These are phyloP conservation scores for Komagataella kurtzmanii DNA, from an alignment of 805 yeast species.

Conservation along the genomic window DNA sequence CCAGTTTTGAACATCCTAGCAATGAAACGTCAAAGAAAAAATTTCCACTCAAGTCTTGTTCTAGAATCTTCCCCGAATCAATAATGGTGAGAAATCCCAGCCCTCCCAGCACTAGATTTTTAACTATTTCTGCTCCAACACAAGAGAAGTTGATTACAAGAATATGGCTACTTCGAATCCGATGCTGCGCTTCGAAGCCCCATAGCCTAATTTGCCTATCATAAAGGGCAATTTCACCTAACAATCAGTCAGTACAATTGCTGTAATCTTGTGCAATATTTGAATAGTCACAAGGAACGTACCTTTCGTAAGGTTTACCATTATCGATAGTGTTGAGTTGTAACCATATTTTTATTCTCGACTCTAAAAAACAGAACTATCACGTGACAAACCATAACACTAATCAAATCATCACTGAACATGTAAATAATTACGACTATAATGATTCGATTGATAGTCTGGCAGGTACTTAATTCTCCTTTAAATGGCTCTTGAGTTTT, in stretches of 20 bases:
- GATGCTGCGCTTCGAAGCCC: conserved; percentile 88
- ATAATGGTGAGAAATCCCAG: conserved; percentile 63
- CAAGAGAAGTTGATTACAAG: conserved; percentile 64
- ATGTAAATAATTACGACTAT: too few species aligned
- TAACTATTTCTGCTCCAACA: conserved; percentile 69
- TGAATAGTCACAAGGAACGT: not conserved
- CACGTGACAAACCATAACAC: too few species aligned
- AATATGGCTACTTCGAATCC: conserved; percentile 60
- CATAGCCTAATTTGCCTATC: conserved; percentile 92
- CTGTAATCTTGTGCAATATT: not conserved
- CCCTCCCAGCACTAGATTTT: conserved; percentile 82
- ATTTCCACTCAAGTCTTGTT: conserved; percentile 58
- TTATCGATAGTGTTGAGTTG: not conserved
- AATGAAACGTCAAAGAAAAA: conserved; percentile 51
- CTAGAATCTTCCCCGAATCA: conserved; percentile 41
- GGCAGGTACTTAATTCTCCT: too few species aligned
- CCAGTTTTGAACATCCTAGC: conserved; percentile 39
- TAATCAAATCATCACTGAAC: too few species aligned
- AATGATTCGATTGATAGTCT: too few species aligned
- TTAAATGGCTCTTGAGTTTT: too few species aligned
- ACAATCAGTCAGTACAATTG: conserved; percentile 5
- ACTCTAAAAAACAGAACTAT: too few species aligned
- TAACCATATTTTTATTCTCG: too few species aligned
- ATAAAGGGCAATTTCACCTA: conserved; percentile 80
- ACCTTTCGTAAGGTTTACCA: not conserved